Base-by-base conservation (phyloP, 306 rosid species). In the Lotus japonicus region DNA sequence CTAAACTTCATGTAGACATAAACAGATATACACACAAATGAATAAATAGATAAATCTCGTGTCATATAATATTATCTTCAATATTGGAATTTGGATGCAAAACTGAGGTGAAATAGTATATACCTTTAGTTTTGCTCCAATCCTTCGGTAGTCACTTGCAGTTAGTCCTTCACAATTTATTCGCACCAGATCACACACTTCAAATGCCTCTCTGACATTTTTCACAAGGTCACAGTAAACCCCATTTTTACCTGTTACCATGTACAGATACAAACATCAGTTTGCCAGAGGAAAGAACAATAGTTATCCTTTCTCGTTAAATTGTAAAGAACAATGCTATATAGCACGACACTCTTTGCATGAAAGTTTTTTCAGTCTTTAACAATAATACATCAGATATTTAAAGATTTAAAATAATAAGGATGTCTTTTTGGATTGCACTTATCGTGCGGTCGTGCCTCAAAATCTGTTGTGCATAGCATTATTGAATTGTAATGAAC, bases 41-140 rank as follows among this genome's bases (percentile, higher is more conserved):
- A 50, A 43, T 31, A 52, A 54, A 11, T 7, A 57, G 7, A 26
- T 13, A 38, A 31, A 48, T 23, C 8, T 58, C 44, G 55, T 23
- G 39, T 3, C 10, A 33, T 14, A 21, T 11, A 6, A n/a, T 26
- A 21, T 11, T 9, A n/a, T 26, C 18, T 58, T 58, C 44, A 54
- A 61, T n/a, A 17, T 38, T 9, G n/a, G n/a, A n/a, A n/a, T n/a
- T n/a, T n/a, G 38, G 36, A 48, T 26, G 69, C 11, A 38, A 50
- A 60, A 50, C 35, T 7, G n/a, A 74, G 43, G 60, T 18, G 33
- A 48, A 66, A 55, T 44, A 14, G 48, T 38, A 41, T 74, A 38
- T 66, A 91, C 97, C 96, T 75, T 88, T 26, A 88, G 83, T 79
- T 91, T 91, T 63, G 88, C 94, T 45, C 89, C 97, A 35, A 91